A percentile compares a stretch with the other conserved stretches of the same genome.
These are phyloP conservation scores for Trametes pubescens DNA, from an alignment of 1,284 basidiomycete species.

Conservation along the genomic window DNA sequence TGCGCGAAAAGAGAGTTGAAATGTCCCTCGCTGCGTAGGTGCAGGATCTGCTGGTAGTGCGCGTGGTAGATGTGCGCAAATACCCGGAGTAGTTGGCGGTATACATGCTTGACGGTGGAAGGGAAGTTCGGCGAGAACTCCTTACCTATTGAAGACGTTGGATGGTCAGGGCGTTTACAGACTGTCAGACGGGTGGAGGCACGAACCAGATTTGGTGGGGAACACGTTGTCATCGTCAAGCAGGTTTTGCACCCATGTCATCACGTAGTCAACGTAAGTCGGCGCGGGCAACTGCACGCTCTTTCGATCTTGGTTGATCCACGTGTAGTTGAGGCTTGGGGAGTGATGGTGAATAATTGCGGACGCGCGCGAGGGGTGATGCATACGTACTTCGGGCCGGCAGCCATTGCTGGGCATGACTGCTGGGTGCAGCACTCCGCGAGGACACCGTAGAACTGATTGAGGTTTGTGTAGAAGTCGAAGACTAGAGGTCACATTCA, in stretches of 20 bases:
- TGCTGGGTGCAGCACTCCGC: constrained; percentile 94
- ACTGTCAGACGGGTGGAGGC: background rate
- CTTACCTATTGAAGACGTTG: constrained; percentile 62
- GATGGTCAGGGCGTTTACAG: background rate
- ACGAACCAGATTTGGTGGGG: constrained; percentile 91
- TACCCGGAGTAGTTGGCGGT: constrained; percentile 95
- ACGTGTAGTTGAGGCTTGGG: constrained; percentile 96
- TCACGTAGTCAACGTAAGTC: constrained; percentile 98
- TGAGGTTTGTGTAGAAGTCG: constrained; percentile 96
- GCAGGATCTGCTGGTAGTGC: constrained; percentile 92
- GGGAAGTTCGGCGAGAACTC: constrained; percentile 93
- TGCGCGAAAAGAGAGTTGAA: constrained; percentile 99
- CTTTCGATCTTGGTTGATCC: constrained; percentile 96
- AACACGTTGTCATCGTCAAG: constrained; percentile 94
- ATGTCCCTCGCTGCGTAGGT: constrained; percentile 95
- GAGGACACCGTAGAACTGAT: constrained; percentile 96
- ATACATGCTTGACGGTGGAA: constrained; percentile 94
- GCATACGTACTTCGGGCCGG: constrained; percentile 79
- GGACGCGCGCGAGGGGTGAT: background rate
- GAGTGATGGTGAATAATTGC: constrained; percentile 8
- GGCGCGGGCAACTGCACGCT: constrained; percentile 94
- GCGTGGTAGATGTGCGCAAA: constrained; percentile 99
- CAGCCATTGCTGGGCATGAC: constrained; percentile 93
- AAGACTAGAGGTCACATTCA: constrained; percentile 66
- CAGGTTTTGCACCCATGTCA: constrained; percentile 97